A percentile compares a stretch with the other conserved stretches of the same genome.
phyloP scores from a whole-genome alignment of 805 yeast species.

The Zygosaccharomyces lentus region DNA sequence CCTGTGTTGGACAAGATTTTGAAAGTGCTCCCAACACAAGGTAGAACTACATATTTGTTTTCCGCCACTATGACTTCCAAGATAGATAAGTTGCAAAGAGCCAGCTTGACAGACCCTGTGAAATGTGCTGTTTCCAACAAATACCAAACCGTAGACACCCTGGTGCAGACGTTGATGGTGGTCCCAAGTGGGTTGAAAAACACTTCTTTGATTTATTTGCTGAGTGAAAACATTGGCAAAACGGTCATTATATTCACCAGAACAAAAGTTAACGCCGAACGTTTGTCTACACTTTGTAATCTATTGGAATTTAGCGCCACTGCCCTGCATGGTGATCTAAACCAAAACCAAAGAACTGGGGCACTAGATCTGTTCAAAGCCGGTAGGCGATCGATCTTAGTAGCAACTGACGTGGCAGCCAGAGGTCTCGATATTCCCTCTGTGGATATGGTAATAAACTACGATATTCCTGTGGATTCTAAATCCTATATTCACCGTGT shows the following conservation, averaged over 20 bases:
- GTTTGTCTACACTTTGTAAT: constrained; percentile 77
- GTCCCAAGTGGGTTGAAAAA: constrained; percentile 91
- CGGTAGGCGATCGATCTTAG: constrained; percentile 62
- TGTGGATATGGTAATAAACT: constrained; percentile 72
- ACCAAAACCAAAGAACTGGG: constrained; percentile 81
- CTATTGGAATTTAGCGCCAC: constrained; percentile 82
- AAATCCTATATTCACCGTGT: constrained; percentile 84
- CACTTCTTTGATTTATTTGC: constrained; percentile 73
- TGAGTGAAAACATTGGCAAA: constrained; percentile 82
- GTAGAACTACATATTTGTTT: constrained; percentile 77
- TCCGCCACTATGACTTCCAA: constrained; percentile 98
- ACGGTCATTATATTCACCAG: constrained; percentile 85
- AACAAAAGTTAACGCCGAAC: constrained; percentile 92
- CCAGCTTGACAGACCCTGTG: constrained; percentile 83
- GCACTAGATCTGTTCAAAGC: constrained; percentile 75
- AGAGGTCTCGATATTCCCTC: constrained; percentile 83
- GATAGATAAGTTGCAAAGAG: constrained; percentile 90
- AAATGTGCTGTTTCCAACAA: constrained; percentile 84
- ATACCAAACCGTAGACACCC: constrained; percentile 91
- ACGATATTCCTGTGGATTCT: constrained; percentile 79
- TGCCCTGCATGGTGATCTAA: constrained; percentile 89
- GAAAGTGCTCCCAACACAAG: constrained; percentile 73
- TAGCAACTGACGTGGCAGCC: constrained; percentile 86
- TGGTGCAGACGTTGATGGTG: constrained; percentile 82
- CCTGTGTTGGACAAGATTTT: constrained; percentile 87